Evolutionary conservation across 2,329 filamentous ascomycete genomes (phyloP), one percentile per base, ranked within the genome.

Genomic region (Pseudogymnoascus sp.): DNA sequence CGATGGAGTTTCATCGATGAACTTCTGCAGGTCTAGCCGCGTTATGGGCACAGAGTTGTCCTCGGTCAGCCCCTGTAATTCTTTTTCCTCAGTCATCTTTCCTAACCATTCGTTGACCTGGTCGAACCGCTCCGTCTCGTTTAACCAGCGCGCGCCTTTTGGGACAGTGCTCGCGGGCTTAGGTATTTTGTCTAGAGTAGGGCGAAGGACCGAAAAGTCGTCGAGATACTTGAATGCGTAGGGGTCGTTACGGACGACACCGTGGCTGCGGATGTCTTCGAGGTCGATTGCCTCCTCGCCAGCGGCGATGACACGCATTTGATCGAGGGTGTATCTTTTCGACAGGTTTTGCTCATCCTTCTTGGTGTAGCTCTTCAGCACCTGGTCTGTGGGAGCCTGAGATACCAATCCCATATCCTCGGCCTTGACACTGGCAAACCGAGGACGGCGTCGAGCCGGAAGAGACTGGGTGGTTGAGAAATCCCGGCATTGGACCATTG

Each of bases 281-380:
- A 88, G 79, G 72, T 89, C 82, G 73, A 97, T 87, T 68, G 89
- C 85, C 65, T 83, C 78, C 77, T 97, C 93, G 70, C 88, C 92
- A 59, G 89, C 89, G 76, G 89, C 82, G 73, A 97, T 86, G 64
- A 92, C 91, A 63, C 85, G 86, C 69, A 96, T 81, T 78, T 97
- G 93, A 73, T 88, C 85, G 15, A 87, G 82, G 0, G 91, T 90
- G 79, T 96, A 97, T 69, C 83, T 83, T 71, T 84, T 77, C 64
- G 77, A 76, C 64, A 96, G 80, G 19, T 77, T 71, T 65, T 81
- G 80, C 71, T 85, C 83, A 72, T 95, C 87, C 67, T 86, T 81
- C 42, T 81, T 76, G 13, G 85, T 86, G 77, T 92, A 95, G 13
- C 83, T 79, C 66, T 85, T 81, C 71, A 86, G 87, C 46, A 77